Base-by-base conservation (phyloP, 306 rosid genomes). In the Cucumis hystrix region DNA sequence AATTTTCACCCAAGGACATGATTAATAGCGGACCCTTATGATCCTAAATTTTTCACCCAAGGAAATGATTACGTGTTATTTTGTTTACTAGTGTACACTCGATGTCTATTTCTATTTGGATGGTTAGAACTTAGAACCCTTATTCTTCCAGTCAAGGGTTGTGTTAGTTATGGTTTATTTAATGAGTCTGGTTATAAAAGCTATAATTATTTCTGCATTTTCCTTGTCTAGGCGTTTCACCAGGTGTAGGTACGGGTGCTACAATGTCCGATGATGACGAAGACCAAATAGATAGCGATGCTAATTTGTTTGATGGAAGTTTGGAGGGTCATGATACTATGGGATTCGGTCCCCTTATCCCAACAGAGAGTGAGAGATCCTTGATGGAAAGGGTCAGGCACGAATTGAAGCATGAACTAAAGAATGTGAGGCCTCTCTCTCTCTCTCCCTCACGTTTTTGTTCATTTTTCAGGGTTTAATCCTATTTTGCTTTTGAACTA, bases 381-480 rank as follows among this genome's bases (percentile, higher is more conserved):
- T 86, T 93, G 70, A 93, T 93, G 96, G 97, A 93, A 84, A 95
- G 98, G 55, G 98, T 93, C 20, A 87, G 97, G 62, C 97, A 88
- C 57, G 98, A 93, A 74, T 65, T 93, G 79, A 93, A 93, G 87
- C 99, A 92, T 86, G 99, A 96, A 55, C 84, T 96, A 72, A 96
- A 96, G 86, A 97, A 91, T 87, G 99, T 88, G 80, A 77, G 97
- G 86, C 47, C 97, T 87, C 80, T 67, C 18, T 58, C 37, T 41
- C 18, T 75, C 16, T 52, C 96, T 86, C 79, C 60, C 11, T 58
- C 37, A 41, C 30, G 16, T 45, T 76, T 13, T 76, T 35, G 2
- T 39, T 57, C 1, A 3, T 40, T 41, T 39, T 12, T 52, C 9
- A 13, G 0, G 8, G 57, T 15, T 52, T 16, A 15, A 52, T 52